Percentiles rank a stretch among this genome's conserved stretches.
These are phyloP conservation scores for Zea luxurians DNA, from an alignment of 176 grass and related monocot species.

Conservation along the genomic window DNA sequence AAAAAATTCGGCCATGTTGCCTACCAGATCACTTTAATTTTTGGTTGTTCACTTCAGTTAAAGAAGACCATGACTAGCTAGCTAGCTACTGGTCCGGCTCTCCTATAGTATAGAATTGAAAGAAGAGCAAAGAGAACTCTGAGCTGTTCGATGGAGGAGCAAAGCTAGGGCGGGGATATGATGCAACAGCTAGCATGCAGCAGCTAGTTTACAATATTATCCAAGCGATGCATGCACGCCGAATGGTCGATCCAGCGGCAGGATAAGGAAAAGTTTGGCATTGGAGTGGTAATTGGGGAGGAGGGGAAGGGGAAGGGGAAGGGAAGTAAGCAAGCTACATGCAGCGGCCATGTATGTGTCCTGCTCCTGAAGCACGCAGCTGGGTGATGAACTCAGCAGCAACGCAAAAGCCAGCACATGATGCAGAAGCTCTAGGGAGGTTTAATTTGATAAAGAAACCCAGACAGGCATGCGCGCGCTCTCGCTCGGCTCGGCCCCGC, in stretches of 20 bases:
- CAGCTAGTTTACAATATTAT: constrained; percentile 18
- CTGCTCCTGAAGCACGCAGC: constrained; percentile 18
- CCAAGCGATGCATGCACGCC: constrained; percentile 22
- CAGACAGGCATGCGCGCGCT: neutral
- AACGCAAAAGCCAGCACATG: constrained; percentile 29
- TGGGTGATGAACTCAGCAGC: constrained; percentile 44
- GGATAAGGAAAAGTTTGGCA: constrained; percentile 30
- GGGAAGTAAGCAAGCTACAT: constrained; percentile 20
- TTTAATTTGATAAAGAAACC: constrained; percentile 14
- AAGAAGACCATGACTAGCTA: no score
- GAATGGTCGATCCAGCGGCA: neutral
- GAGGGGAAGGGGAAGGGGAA: neutral
- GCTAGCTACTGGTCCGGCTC: neutral
- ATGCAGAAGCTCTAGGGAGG: constrained; percentile 28
- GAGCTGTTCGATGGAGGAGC: constrained; percentile 29
- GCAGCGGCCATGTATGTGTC: constrained; percentile 1
- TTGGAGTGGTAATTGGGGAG: constrained; percentile 2
- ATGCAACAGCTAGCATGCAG: neutral
- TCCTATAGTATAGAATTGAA: constrained; percentile 11
- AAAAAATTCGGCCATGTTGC: no score
- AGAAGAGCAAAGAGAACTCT: neutral
- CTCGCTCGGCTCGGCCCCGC: no score
- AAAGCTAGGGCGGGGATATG: no score
- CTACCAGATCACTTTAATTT: no score
- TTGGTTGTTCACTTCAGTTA: no score